Base-by-base conservation (phyloP, 768 basidiomycete genomes). In the Leccinum disarticulatum region DNA sequence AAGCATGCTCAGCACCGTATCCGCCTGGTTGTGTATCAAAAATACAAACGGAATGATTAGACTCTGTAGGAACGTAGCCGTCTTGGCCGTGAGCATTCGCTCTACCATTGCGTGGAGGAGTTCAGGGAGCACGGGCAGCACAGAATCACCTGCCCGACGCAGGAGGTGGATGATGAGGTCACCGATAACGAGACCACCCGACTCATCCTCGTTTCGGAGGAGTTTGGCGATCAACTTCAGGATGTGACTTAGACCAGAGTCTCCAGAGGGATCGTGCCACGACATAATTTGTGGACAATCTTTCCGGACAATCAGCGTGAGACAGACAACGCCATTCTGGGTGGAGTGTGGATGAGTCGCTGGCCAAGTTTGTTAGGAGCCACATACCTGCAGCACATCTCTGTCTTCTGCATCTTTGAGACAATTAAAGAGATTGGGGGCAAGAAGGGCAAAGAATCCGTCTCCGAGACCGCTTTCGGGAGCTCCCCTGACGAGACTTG, bases 121-220 rank as follows among this genome's bases (percentile, higher is more conserved):
- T 62, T 93, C 87, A 2, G 94, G 93, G 17, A 98, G 82, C 6
- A 95, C 91, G 2, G 95, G 88, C 0, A 91, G 79, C 19, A 98
- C 83, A 2, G 87, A 78, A 13, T 87, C 85, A 13, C 93, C 93
- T 0, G 92, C 91, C 61, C 85, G 87, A 27, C 96, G 83, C 52
- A 99, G 79, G 27, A 98, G 79, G 66, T 98, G 95, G 64, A 98
- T 91, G 69, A 99, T 91, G 47, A 99, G 80, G 68, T 98, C 96
- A 19, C 97, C 97, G 51, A 98, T 89, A 55, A 91, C 89, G 22
- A 98, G 82, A 10, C 95, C 96, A 43, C 91, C 94, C 0, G 95
- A 90, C 73, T 99, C 97, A 61, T 94, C 91, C 62, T 91, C 85
- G 60, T 80, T 84, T 58, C 86, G 83, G 28, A 99, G 78, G 49